Conservation (phyloP, 2,329 filamentous ascomycete genomes). For the Hypoxylon sp. region DNA sequence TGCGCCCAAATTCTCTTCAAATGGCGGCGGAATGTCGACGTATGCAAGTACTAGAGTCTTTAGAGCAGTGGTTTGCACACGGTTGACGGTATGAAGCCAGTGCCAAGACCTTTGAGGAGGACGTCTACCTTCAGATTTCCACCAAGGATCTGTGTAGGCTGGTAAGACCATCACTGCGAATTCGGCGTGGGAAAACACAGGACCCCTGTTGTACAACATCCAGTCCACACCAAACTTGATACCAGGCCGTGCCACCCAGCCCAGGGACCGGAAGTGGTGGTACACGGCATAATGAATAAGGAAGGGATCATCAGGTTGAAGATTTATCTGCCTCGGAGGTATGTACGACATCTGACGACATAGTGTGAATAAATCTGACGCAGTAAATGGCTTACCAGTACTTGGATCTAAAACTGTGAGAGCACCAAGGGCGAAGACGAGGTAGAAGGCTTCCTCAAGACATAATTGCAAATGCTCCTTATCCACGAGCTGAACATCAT, state of each 20-base stretch:
- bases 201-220: slow-evolving; percentile 92
- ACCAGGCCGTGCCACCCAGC: slow-evolving; percentile 93
- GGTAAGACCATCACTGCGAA: slow-evolving; percentile 90
- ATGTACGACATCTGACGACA: slow-evolving; percentile 80
- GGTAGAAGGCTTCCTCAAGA: slow-evolving; percentile 91
- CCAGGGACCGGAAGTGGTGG: slow-evolving; percentile 94
- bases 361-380: slow-evolving; percentile 72
- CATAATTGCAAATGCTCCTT: slow-evolving; percentile 93
- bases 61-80: slow-evolving; percentile 89
- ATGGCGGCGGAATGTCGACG: slow-evolving; percentile 86
- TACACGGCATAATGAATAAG: slow-evolving; percentile 90
- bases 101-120: slow-evolving; percentile 74
- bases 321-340: slow-evolving; percentile 66
- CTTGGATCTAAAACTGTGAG: slow-evolving; percentile 72
- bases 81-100: slow-evolving; percentile 90
- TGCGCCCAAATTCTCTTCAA: slow-evolving; percentile 68
- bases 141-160: slow-evolving; percentile 81
- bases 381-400: slow-evolving; percentile 63
- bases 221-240: slow-evolving; percentile 97
- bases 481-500: slow-evolving; percentile 57
- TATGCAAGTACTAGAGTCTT: slow-evolving; percentile 93
- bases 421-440: slow-evolving; percentile 83
- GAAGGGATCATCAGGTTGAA: slow-evolving; percentile 85
- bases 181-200: slow-evolving; percentile 94
- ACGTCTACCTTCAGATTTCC: slow-evolving; percentile 71